Evolutionary conservation across 768 basidiomycete genomes (phyloP).

Genomic region (Vararia minispora): DNA sequence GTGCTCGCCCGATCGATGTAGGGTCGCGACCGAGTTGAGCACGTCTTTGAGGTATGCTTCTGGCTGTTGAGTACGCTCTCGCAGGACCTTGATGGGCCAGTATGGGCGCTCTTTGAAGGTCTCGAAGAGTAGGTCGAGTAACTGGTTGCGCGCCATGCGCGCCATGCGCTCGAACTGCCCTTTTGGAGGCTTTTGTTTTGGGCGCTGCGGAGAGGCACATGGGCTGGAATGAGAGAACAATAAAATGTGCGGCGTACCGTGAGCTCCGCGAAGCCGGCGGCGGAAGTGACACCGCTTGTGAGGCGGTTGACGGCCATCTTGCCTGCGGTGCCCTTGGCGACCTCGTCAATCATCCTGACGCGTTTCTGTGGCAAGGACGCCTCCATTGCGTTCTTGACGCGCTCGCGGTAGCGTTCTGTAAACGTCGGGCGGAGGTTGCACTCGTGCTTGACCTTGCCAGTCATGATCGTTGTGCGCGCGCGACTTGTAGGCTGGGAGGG

Average conservation of each 20-base stretch:
- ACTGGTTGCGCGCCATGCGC: conserved; percentile 83
- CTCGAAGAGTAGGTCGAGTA: conserved; percentile 72
- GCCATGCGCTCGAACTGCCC: conserved; percentile 80
- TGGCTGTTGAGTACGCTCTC: conserved; percentile 77
- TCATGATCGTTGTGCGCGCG: conserved; percentile 67
- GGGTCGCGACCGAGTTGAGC: conserved; percentile 59
- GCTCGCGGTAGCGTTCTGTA: conserved; percentile 53
- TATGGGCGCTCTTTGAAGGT: conserved; percentile 70
- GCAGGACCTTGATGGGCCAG: conserved; percentile 70
- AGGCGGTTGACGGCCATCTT: conserved; percentile 68
- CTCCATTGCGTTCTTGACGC: conserved; percentile 56
- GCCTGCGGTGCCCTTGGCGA: conserved; percentile 54
- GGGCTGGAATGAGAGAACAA: conserved; percentile 6
- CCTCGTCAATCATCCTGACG: conserved; percentile 68
- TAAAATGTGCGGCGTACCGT: conserved; percentile 35
- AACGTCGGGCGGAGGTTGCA: conserved; percentile 63
- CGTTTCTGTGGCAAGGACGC: conserved; percentile 56
- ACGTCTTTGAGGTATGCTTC: conserved; percentile 82
- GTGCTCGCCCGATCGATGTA: conserved; percentile 72
- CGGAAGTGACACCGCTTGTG: conserved; percentile 60
- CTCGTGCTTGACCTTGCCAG: conserved; percentile 74
- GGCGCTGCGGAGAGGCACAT: conserved; percentile 31
- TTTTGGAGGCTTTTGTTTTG: conserved; percentile 56
- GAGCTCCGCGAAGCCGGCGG: conserved; percentile 51
- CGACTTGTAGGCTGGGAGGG: conserved; percentile 34